These are phyloP conservation scores for Plasmodium coatneyi DNA, from an alignment of 169 alveolate genomes.

Conservation along the genomic window DNA sequence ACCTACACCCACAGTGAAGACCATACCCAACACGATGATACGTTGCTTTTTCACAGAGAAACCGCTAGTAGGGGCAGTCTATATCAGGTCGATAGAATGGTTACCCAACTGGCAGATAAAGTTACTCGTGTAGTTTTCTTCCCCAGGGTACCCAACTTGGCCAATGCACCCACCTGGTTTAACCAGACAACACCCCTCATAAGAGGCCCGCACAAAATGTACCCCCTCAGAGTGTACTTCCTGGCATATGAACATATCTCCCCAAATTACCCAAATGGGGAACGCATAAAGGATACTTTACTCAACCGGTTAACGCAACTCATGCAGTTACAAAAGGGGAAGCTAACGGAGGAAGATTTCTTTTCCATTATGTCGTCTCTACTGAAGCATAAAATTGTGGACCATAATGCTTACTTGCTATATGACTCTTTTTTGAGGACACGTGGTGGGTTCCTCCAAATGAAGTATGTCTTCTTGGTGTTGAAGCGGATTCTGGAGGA, in stretches of 20 bases:
- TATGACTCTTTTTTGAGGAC: neutral
- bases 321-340: neutral
- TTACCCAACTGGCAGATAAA: neutral
- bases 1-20: neutral
- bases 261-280: neutral
- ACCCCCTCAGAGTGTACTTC: conserved; percentile 26
- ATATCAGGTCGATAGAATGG: neutral
- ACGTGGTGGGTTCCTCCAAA: neutral
- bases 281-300: neutral
- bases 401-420: conserved; percentile 2
- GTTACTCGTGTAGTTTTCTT: neutral
- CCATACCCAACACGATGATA: neutral
- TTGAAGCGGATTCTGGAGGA: conserved; percentile 31
- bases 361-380: conserved; percentile 27
- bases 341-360: conserved; percentile 24
- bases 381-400: neutral
- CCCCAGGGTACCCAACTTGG: neutral
- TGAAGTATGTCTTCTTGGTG: conserved; percentile 4
- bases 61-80: neutral
- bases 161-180: neutral
- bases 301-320: neutral
- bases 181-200: neutral
- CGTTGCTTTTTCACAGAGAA: neutral
- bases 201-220: neutral
- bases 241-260: neutral